Evolutionary conservation across 805 yeast genomes (phyloP).

Genomic region (Yamadazyma sp.): DNA sequence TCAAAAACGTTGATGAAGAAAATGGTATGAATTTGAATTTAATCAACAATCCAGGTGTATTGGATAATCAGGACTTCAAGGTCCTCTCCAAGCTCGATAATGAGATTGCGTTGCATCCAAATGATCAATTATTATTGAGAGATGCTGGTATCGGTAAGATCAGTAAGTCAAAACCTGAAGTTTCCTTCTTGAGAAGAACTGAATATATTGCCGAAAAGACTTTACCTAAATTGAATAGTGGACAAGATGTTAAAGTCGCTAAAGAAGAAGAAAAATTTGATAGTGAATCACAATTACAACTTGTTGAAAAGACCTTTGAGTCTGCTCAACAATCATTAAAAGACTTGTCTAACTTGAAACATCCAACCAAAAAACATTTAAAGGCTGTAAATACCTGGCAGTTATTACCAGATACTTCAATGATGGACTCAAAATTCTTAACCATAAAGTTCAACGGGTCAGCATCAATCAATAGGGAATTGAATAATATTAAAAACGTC

Average conservation of each 20-base stretch:
- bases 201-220: constrained; percentile 80
- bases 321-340: constrained; percentile 47
- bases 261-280: constrained; percentile 38
- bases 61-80: constrained; percentile 57
- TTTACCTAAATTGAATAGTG: constrained; percentile 10
- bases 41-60: constrained; percentile 59
- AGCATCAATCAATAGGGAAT: constrained; percentile 45
- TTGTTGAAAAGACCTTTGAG: constrained; percentile 79
- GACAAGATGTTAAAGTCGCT: constrained; percentile 16
- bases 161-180: constrained; percentile 46
- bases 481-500: constrained; percentile 25
- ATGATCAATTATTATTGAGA: constrained; percentile 69
- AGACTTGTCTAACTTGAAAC: constrained; percentile 50
- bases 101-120: constrained; percentile 59
- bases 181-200: constrained; percentile 88
- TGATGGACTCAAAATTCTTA: constrained; percentile 75
- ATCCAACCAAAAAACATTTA: constrained; percentile 73
- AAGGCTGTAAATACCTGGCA: constrained; percentile 78
- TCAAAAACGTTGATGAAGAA: constrained; percentile 54
- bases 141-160: constrained; percentile 64
- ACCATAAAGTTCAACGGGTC: constrained; percentile 61
- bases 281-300: constrained; percentile 60
- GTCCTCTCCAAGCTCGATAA: constrained; percentile 27
- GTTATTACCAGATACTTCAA: constrained; percentile 85
- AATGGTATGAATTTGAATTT: constrained; percentile 79